Base-by-base conservation (phyloP, 129 eudicot genomes). In the Flaveria trinervia region DNA sequence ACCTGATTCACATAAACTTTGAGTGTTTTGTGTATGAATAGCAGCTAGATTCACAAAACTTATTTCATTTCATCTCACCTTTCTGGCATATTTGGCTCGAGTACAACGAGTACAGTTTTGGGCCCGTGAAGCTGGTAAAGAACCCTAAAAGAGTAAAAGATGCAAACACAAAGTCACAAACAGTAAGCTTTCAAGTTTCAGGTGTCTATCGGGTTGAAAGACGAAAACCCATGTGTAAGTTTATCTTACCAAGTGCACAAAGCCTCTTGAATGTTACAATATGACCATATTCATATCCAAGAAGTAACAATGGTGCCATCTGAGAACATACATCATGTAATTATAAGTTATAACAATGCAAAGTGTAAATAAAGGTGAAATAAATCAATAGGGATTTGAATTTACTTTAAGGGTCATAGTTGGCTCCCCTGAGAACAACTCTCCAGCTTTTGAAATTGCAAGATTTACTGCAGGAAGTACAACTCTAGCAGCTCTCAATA, bases 201-300 rank as follows among this genome's bases (percentile, higher is more conserved):
- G 30, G 4, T 2, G 28, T 36, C 4, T 25, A 60, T 46, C 11
- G 0, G 49, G 23, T 55, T 6, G 16, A 36, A 45, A 68, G 41
- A 36, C 41, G 7, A 36, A 36, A 36, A 36, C 41, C 7, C 41
- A 25, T 56, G 50, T 43, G 4, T 9, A 28, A 26, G 17, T n/a
- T 84, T 48, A 51, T 74, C 81, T 85, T 86, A 94, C 98, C 92
- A 20, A 91, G 86, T 71, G 90, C 93, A 83, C 88, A 89, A 17
- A 94, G 88, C 75, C 97, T 87, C 96, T 92, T 84, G 9, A 94
- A 73, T 71, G 97, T 91, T 57, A 94, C 78, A 14, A 91, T 86
- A 77, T 91, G 97, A 12, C 98, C 98, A 85, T 89, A 94, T 67
- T 91, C 90, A 14, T 96, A 89, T 79, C 98, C 98, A 70, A 91